A percentile compares a stretch with the other conserved stretches of the same genome.
phyloP scores from a whole-genome alignment of 2,329 filamentous ascomycete species.

The Diplodia scrobiculata region DNA sequence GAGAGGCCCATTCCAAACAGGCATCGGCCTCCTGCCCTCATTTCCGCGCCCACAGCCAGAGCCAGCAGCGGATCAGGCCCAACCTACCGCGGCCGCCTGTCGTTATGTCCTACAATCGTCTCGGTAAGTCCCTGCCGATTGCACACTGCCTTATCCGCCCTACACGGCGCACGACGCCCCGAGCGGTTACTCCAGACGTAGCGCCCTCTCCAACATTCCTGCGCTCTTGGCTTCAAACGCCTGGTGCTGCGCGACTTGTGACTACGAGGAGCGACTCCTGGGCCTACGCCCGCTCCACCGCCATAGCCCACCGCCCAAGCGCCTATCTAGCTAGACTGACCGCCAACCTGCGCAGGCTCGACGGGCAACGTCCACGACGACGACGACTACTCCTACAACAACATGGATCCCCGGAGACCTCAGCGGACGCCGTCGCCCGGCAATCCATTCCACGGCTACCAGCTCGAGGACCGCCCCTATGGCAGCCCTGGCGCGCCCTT shows the following conservation, averaged over 20 bases:
- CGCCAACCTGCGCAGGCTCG: slow-evolving; percentile 19
- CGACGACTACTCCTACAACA: slow-evolving; percentile 33
- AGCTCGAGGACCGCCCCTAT: slow-evolving; percentile 78
- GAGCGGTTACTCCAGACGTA: slow-evolving; percentile 14
- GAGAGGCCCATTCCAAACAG: slow-evolving; percentile 4
- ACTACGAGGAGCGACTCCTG: slow-evolving; percentile 8
- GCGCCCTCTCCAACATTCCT: slow-evolving; percentile 11
- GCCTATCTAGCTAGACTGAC: slow-evolving; percentile 25
- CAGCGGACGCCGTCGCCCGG: slow-evolving; percentile 74
- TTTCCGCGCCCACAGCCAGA: slow-evolving; percentile 20
- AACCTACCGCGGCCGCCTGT: slow-evolving; percentile 9
- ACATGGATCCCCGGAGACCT: slow-evolving; percentile 57
- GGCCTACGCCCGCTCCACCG: slow-evolving; percentile 14
- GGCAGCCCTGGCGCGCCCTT: slow-evolving; percentile 54
- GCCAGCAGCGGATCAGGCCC: slow-evolving; percentile 13
- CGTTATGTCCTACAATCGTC: slow-evolving; percentile 50
- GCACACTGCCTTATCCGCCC: slow-evolving; percentile 43
- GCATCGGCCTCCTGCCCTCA: slow-evolving; percentile 25
- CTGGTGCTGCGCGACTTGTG: background rate
- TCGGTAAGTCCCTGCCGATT: slow-evolving; percentile 47
- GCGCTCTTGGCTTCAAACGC: slow-evolving; percentile 11
- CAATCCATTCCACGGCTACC: slow-evolving; percentile 74
- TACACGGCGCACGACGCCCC: background rate
- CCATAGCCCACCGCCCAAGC: slow-evolving; percentile 8
- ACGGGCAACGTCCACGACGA: slow-evolving; percentile 28